Evolutionary conservation across 768 basidiomycete species (phyloP).

Genomic region (Amanita rubescens): DNA sequence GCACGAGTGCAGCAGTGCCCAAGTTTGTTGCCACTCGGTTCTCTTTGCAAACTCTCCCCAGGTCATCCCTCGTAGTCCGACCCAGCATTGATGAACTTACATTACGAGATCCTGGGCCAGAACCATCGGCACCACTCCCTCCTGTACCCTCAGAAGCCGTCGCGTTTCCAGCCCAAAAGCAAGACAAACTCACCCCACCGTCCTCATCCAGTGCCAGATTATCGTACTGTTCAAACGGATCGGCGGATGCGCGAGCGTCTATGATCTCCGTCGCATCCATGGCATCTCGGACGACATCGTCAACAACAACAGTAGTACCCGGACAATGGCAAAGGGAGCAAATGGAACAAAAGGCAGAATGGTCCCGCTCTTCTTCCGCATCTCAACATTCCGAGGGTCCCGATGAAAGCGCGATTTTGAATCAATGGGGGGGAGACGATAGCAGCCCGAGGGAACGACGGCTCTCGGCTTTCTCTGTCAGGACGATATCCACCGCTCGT

Average conservation of each 20-base stretch:
- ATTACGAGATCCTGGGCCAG: not conserved
- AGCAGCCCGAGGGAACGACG: not conserved
- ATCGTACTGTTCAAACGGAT: not conserved
- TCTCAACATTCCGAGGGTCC: not conserved
- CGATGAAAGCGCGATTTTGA: not conserved
- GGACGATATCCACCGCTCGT: not conserved
- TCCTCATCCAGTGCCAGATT: not conserved
- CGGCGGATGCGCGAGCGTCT: not conserved
- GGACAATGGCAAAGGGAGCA: conserved; percentile 7
- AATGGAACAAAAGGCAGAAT: not conserved
- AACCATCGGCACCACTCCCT: not conserved
- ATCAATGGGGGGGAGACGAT: not conserved
- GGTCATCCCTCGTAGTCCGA: not conserved
- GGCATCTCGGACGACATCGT: conserved; percentile 1
- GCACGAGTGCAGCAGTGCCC: not conserved
- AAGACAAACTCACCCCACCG: not conserved
- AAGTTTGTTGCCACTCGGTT: not conserved
- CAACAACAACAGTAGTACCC: conserved; percentile 5
- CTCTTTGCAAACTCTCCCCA: not conserved
- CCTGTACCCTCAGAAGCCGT: not conserved
- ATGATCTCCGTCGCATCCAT: not conserved
- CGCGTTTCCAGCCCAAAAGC: not conserved
- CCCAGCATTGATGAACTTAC: conserved; percentile 1
- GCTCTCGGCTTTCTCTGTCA: not conserved
- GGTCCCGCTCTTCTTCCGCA: not conserved